A percentile compares a stretch with the other conserved stretches of the same genome.
Conservation (phyloP, 2,329 filamentous ascomycete genomes). For the Fusarium sp. region DNA sequence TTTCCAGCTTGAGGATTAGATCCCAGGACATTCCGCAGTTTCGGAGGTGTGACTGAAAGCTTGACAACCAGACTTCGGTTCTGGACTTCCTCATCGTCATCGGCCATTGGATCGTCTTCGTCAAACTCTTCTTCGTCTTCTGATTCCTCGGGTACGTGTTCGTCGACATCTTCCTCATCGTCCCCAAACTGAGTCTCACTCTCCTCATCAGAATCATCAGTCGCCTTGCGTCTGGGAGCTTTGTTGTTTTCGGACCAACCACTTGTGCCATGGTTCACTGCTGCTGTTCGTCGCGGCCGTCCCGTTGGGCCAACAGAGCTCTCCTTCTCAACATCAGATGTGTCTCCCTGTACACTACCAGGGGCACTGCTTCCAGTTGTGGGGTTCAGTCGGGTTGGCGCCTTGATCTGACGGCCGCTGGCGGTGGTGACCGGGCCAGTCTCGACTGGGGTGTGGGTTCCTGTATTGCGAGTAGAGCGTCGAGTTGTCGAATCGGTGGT, state of each 20-base stretch:
- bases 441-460: conserved; percentile 79
- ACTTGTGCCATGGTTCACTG: conserved; percentile 64
- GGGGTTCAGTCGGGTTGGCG: conserved; percentile 75
- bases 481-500: conserved; percentile 74
- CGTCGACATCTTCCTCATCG: conserved; percentile 78
- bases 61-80: conserved; percentile 80
- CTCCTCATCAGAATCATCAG: conserved; percentile 73
- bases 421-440: conserved; percentile 76
- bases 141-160: conserved; percentile 72
- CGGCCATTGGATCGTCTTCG: conserved; percentile 67
- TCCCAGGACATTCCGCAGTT: conserved; percentile 52
- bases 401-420: conserved; percentile 86
- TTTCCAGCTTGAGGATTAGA: conserved; percentile 43
- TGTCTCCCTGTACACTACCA: conserved; percentile 62
- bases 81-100: conserved; percentile 65
- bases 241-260: conserved; percentile 57
- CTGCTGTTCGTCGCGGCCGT: conserved; percentile 65
- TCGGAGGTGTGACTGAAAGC: conserved; percentile 67
- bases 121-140: conserved; percentile 73
- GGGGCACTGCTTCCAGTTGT: conserved; percentile 66
- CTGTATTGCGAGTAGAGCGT: conserved; percentile 81
- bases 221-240: conserved; percentile 58
- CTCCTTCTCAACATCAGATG: conserved; percentile 57
- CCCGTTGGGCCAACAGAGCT: conserved; percentile 60
- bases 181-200: conserved; percentile 82